phyloP scores from a whole-genome alignment of 2,329 filamentous ascomycete genomes.

The Rutstroemia sp. region DNA sequence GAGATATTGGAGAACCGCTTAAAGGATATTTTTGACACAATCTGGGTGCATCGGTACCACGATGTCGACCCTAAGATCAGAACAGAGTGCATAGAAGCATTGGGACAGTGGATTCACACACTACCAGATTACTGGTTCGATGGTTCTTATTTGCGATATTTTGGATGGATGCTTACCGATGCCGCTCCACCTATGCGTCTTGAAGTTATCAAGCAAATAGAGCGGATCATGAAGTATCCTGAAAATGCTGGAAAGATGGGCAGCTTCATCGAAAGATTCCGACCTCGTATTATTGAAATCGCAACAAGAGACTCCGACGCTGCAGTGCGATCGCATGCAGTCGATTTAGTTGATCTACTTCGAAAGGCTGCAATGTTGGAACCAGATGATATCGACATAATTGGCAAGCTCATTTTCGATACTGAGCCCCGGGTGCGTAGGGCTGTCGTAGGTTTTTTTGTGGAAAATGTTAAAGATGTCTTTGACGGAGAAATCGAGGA shows the following conservation, averaged over 20 bases:
- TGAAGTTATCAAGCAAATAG: slow-evolving; percentile 81
- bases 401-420: slow-evolving; percentile 86
- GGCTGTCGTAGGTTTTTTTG: slow-evolving; percentile 84
- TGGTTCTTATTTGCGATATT: slow-evolving; percentile 80
- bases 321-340: slow-evolving; percentile 69
- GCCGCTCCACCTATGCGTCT: slow-evolving; percentile 63
- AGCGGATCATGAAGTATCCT: slow-evolving; percentile 70
- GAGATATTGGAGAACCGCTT: slow-evolving; percentile 64
- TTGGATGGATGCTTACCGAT: slow-evolving; percentile 94
- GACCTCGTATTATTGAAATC: slow-evolving; percentile 84
- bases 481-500: slow-evolving; percentile 76
- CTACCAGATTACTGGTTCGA: slow-evolving; percentile 87
- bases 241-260: slow-evolving; percentile 70
- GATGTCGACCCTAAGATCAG: slow-evolving; percentile 88
- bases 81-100: slow-evolving; percentile 76
- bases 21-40: slow-evolving; percentile 80
- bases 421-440: slow-evolving; percentile 77
- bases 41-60: slow-evolving; percentile 93
- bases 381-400: slow-evolving; percentile 80
- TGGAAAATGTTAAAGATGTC: slow-evolving; percentile 75
- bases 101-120: slow-evolving; percentile 81
- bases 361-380: slow-evolving; percentile 82
- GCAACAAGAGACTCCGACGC: slow-evolving; percentile 79
- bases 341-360: slow-evolving; percentile 75
- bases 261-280: slow-evolving; percentile 89